A percentile compares a stretch with the other conserved stretches of the same genome.
phyloP scores from a whole-genome alignment of 768 basidiomycete species.

The Lyophyllum semitale region DNA sequence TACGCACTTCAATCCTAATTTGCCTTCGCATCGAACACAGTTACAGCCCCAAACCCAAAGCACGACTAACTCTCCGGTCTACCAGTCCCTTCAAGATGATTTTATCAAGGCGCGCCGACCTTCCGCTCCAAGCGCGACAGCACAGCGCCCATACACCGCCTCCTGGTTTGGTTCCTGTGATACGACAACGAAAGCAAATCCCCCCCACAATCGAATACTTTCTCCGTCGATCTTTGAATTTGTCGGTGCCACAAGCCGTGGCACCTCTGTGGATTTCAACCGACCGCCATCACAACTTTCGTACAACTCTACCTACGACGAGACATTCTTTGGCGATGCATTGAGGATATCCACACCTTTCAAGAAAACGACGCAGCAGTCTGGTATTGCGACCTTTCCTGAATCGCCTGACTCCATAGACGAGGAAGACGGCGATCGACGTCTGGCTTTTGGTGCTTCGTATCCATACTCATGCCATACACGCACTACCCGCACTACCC shows the following conservation, averaged over 20 bases:
- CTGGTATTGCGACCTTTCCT: neutral
- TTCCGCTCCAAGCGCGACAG: constrained; percentile 23
- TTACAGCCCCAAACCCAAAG: constrained; percentile 15
- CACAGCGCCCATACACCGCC: constrained; percentile 18
- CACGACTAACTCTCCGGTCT: constrained; percentile 18
- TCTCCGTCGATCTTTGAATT: constrained; percentile 13
- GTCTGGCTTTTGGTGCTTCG: constrained; percentile 9
- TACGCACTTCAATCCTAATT: constrained; percentile 22
- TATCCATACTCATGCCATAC: neutral
- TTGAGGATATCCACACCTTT: constrained; percentile 31
- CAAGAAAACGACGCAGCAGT: constrained; percentile 10
- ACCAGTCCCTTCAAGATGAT: constrained; percentile 1
- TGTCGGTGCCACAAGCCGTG: constrained; percentile 24
- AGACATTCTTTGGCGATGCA: constrained; percentile 22
- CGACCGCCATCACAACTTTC: constrained; percentile 41
- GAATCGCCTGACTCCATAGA: constrained; percentile 11
- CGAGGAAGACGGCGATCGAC: constrained; percentile 25
- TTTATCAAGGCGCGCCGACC: constrained; percentile 20
- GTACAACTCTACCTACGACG: constrained; percentile 21
- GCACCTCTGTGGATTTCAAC: constrained; percentile 36
- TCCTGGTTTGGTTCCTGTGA: constrained; percentile 17
- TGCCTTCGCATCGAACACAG: constrained; percentile 12
- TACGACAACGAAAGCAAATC: neutral
- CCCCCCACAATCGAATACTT: neutral
- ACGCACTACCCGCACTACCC: constrained; percentile 1